phyloP scores from a whole-genome alignment of 2,329 filamentous ascomycete species.

The Coccinonectria pachysandricola region DNA sequence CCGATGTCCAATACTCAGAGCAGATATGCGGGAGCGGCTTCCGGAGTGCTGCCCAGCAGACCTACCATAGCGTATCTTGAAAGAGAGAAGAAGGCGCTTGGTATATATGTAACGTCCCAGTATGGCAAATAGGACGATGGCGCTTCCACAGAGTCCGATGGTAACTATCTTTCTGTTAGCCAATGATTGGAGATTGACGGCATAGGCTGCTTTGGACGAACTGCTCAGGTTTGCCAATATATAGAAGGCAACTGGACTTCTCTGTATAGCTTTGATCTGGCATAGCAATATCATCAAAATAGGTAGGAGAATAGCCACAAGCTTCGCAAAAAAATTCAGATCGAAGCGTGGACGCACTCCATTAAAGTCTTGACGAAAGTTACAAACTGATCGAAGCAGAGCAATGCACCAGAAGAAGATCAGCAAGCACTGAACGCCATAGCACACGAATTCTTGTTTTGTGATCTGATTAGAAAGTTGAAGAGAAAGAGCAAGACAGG shows the following conservation, averaged over 20 bases:
- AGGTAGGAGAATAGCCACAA: conserved; percentile 3
- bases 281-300: conserved; percentile 2
- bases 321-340: conserved; percentile 3
- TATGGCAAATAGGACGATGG: conserved; percentile 5
- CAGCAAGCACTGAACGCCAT: conserved; percentile 38
- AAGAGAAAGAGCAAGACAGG: neutral
- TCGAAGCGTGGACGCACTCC: conserved; percentile 3
- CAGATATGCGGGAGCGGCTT: conserved; percentile 1
- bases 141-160: conserved; percentile 4
- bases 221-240: conserved; percentile 5
- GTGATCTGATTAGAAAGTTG: conserved; percentile 1
- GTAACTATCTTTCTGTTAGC: conserved; percentile 3
- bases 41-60: conserved; percentile 1
- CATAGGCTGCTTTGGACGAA: too few relatives aligned
- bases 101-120: conserved; percentile 7
- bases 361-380: conserved; percentile 1
- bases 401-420: conserved; percentile 33
- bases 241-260: conserved; percentile 3
- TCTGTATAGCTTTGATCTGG: conserved; percentile 1
- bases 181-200: neutral
- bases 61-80: conserved; percentile 4
- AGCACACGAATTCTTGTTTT: conserved; percentile 35
- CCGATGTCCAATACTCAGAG: conserved; percentile 4
- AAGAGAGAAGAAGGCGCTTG: conserved; percentile 4
- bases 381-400: conserved; percentile 5